Conservation (phyloP, 2,329 filamentous ascomycete genomes). For the Macrophomina pseudophaseolina region DNA sequence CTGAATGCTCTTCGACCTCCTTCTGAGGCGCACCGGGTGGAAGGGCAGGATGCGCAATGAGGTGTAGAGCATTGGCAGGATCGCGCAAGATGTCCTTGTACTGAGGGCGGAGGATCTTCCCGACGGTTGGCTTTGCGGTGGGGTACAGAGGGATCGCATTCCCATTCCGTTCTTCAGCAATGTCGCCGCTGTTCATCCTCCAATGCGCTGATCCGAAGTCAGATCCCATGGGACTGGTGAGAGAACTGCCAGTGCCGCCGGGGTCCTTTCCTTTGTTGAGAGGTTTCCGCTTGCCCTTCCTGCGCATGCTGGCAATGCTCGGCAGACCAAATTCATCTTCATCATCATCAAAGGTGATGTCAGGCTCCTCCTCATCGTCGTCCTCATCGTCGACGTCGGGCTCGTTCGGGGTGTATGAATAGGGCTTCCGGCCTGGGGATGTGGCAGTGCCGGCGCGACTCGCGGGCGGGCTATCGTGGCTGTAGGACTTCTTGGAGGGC, state of each 20-base stretch:
- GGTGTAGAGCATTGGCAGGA: slow-evolving; percentile 90
- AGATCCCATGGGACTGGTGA: slow-evolving; percentile 21
- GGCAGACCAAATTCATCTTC: slow-evolving; percentile 96
- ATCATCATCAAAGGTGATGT: slow-evolving; percentile 82
- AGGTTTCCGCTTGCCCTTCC: slow-evolving; percentile 62
- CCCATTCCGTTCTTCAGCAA: slow-evolving; percentile 81
- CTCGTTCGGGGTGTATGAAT: slow-evolving; percentile 80
- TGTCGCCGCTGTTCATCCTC: slow-evolving; percentile 88
- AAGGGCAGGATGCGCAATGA: slow-evolving; percentile 84
- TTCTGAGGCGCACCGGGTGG: slow-evolving; percentile 77
- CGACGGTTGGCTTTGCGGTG: slow-evolving; percentile 84
- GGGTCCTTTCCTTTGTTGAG: slow-evolving; percentile 52
- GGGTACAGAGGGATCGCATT: slow-evolving; percentile 73
- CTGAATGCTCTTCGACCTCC: slow-evolving; percentile 83
- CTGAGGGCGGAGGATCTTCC: slow-evolving; percentile 93
- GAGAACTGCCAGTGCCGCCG: slow-evolving; percentile 39
- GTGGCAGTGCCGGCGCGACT: slow-evolving; percentile 57
- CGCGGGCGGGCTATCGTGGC: slow-evolving; percentile 61
- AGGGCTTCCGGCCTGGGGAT: slow-evolving; percentile 65
- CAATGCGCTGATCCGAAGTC: slow-evolving; percentile 42
- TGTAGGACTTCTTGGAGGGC: slow-evolving; percentile 62
- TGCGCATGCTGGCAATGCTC: slow-evolving; percentile 88
- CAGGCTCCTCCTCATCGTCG: slow-evolving; percentile 65
- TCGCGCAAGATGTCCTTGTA: slow-evolving; percentile 91
- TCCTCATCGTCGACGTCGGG: slow-evolving; percentile 71